These are phyloP conservation scores for Balamuthia mandrillaris DNA, from an alignment of 208 protist species.

Conservation along the genomic window DNA sequence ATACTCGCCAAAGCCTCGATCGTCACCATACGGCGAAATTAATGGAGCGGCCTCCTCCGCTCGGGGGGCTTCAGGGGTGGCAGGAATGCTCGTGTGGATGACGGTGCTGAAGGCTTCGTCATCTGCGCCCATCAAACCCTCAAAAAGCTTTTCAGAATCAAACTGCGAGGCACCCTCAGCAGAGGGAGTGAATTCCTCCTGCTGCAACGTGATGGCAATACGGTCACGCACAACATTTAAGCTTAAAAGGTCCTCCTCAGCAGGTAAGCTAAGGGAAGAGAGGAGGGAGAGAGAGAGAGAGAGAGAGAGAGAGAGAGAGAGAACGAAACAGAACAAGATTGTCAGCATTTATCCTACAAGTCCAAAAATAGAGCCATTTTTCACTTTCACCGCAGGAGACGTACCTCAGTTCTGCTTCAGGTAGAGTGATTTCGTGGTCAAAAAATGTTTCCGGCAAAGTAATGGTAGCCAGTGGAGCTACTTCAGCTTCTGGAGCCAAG, in stretches of 20 bases:
- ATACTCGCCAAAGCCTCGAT: background rate
- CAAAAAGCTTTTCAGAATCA: slow-evolving; percentile 18
- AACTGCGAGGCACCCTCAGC: background rate
- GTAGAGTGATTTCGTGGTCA: slow-evolving; percentile 36
- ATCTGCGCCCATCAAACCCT: background rate
- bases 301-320: background rate
- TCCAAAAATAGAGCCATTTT: too few species aligned
- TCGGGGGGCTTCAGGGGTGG: slow-evolving; percentile 8
- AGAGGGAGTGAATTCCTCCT: background rate
- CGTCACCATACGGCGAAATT: too few species aligned
- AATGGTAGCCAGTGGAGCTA: slow-evolving; percentile 37
- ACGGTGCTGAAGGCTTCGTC: background rate
- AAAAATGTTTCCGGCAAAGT: slow-evolving; percentile 42
- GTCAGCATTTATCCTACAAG: background rate
- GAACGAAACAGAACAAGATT: background rate
- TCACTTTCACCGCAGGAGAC: too few species aligned
- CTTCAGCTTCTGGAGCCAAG: slow-evolving; percentile 1
- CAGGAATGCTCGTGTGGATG: background rate
- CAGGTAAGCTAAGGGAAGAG: background rate
- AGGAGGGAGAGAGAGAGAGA: background rate
- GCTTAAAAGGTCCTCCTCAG: slow-evolving; percentile 34
- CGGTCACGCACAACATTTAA: slow-evolving; percentile 14
- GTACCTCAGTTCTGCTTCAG: slow-evolving; percentile 1
- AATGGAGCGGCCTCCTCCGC: background rate
- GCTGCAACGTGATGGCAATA: slow-evolving; percentile 36